phyloP scores from a whole-genome alignment of 129 eudicot species.

The Flaveria linearis region DNA sequence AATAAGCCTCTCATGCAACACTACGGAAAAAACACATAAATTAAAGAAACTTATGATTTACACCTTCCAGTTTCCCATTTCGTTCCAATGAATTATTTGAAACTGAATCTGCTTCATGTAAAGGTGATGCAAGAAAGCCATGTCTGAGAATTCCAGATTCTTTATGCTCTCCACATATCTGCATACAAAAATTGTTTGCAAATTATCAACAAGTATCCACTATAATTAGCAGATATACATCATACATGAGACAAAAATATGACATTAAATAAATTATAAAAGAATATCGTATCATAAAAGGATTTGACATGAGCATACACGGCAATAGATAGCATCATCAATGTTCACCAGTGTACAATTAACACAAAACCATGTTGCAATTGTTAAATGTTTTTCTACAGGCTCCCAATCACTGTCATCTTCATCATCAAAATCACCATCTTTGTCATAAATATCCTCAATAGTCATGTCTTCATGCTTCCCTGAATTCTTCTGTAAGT shows the following conservation, averaged over 20 bases:
- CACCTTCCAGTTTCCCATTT: constrained; percentile 56
- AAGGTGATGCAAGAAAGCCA: constrained; percentile 78
- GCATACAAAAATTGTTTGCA: constrained; percentile 23
- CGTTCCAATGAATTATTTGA: constrained; percentile 36
- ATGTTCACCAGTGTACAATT: constrained; percentile 87
- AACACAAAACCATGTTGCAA: constrained; percentile 79
- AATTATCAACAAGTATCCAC: constrained; percentile 14
- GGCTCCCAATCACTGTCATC: constrained; percentile 99
- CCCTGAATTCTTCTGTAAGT: constrained; percentile 54
- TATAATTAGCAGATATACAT: constrained; percentile 4
- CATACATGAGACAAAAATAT: neutral
- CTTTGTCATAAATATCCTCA: constrained; percentile 61
- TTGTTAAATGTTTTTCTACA: constrained; percentile 36
- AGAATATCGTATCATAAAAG: neutral
- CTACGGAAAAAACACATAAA: neutral
- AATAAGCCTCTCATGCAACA: constrained; percentile 15
- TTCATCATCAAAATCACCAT: constrained; percentile 66
- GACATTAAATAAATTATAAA: neutral
- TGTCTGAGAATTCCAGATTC: constrained; percentile 81
- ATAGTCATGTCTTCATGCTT: constrained; percentile 65
- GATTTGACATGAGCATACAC: constrained; percentile 52
- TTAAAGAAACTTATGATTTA: constrained; percentile 10
- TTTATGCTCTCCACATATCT: constrained; percentile 94
- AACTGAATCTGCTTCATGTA: constrained; percentile 38
- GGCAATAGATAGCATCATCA: constrained; percentile 58